phyloP scores from a whole-genome alignment of 2,329 filamentous ascomycete species.

The Colletotrichum shisoi region DNA sequence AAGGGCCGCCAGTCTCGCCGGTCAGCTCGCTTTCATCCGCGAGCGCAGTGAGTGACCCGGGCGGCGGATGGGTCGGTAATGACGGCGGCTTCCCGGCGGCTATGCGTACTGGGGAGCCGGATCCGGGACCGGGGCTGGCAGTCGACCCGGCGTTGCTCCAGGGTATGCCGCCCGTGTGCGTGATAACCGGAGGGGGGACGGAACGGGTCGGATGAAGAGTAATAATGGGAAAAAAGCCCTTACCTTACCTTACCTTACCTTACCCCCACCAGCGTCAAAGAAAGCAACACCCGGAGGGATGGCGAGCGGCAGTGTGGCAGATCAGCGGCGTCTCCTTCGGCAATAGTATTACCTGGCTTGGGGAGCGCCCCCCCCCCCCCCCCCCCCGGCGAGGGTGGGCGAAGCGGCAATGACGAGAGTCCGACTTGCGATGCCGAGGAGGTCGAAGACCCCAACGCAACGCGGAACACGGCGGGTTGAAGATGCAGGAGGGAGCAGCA shows the following conservation, averaged over 20 bases:
- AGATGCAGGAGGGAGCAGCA: too few relatives aligned
- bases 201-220: too few relatives aligned
- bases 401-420: background rate
- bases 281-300: too few relatives aligned
- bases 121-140: background rate
- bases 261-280: too few relatives aligned
- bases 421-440: background rate
- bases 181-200: background rate
- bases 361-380: too few relatives aligned
- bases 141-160: background rate
- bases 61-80: background rate
- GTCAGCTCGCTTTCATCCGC: too few relatives aligned
- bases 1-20: too few relatives aligned
- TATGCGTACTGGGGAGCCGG: background rate
- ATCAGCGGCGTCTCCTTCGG: too few relatives aligned
- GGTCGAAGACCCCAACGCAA: background rate
- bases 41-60: background rate
- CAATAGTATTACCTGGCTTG: too few relatives aligned
- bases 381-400: background rate
- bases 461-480: background rate
- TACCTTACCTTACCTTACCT: too few relatives aligned
- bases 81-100: background rate
- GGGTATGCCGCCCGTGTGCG: background rate
- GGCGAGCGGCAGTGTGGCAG: too few relatives aligned
- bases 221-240: too few relatives aligned